Base-by-base conservation (phyloP, 305 asterid genomes). In the Andrographis paniculata region DNA sequence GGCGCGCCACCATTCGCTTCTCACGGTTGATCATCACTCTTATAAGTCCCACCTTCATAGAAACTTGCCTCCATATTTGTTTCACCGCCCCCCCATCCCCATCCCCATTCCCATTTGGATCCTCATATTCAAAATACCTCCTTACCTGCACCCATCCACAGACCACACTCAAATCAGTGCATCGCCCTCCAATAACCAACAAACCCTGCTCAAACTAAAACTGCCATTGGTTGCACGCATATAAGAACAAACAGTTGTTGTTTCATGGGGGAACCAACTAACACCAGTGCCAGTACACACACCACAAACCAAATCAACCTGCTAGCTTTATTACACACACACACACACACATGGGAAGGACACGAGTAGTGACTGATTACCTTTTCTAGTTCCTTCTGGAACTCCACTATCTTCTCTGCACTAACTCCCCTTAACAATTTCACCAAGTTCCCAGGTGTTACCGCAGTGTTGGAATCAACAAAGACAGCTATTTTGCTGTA, bases 401-500 rank as follows among this genome's bases (percentile, higher is more conserved):
- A 87, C 62, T 80, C 91, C 78, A 91, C 53, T 48, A 87, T 74
- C 67, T 70, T 73, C 57, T 70, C 49, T n/a, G 67, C 53, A 40
- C 77, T 53, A 52, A 80, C 53, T 52, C 58, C 66, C 65, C 95
- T 77, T 33, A 91, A 81, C 69, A 74, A 51, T 48, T 87, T 77
- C 38, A 81, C 93, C 75, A 91, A 72, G 70, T 69, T 50, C 23
- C 96, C 84, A 53, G 82, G 87, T 61, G 62, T 71, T 52, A 76
- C 69, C 24, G 99, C 96, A 21, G 89, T 63, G 52, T 59, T 55
- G 43, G 99, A 44, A 64, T 81, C 91, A 18, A 87, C 77, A 53
- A 91, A 91, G 62, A 83, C 43, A 52, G 99, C 87, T 55, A 83
- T 74, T 69, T 80, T 87, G 65, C 79, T 79, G 52, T 87, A 91